Percentiles rank a stretch among this genome's conserved stretches.
These are phyloP conservation scores for Ensete glaucum DNA, from an alignment of 176 grass and related monocot genomes.

Conservation along the genomic window DNA sequence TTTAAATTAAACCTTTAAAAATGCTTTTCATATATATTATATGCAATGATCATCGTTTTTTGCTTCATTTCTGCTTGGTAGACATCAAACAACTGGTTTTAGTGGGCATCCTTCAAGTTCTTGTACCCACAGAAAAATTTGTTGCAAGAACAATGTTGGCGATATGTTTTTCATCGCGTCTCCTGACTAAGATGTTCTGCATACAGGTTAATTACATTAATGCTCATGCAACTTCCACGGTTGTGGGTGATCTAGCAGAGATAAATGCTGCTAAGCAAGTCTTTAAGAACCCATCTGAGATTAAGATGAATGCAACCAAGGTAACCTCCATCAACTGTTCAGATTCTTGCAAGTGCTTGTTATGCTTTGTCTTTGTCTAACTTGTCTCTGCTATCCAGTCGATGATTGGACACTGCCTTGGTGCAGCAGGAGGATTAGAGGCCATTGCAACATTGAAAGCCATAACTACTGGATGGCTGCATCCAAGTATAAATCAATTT, in stretches of 20 bases:
- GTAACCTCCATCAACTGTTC: constrained; percentile 18
- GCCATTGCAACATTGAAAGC: constrained; percentile 51
- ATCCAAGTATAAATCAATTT: constrained; percentile 60
- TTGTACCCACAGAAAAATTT: neutral
- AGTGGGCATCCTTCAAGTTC: too few relatives aligned
- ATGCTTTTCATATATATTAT: too few relatives aligned
- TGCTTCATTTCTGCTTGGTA: too few relatives aligned
- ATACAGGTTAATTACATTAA: constrained; percentile 61
- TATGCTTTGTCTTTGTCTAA: neutral
- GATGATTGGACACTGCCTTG: constrained; percentile 57
- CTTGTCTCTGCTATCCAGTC: constrained; percentile 26
- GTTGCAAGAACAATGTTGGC: too few relatives aligned
- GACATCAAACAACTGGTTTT: too few relatives aligned
- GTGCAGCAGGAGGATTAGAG: constrained; percentile 48
- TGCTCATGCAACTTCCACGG: constrained; percentile 60
- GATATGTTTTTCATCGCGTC: too few relatives aligned
- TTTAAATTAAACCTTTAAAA: too few relatives aligned
- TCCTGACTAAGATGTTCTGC: neutral
- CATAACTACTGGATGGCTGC: constrained; percentile 47
- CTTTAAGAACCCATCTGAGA: constrained; percentile 39
- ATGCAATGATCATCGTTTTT: too few relatives aligned
- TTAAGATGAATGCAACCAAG: constrained; percentile 68
- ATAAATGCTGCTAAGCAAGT: constrained; percentile 43
- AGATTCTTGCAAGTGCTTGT: neutral
- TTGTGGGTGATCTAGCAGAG: constrained; percentile 56